Base-by-base conservation (phyloP, 2,329 filamentous ascomycete genomes). In the Magnaporthiopsis rhizophila region DNA sequence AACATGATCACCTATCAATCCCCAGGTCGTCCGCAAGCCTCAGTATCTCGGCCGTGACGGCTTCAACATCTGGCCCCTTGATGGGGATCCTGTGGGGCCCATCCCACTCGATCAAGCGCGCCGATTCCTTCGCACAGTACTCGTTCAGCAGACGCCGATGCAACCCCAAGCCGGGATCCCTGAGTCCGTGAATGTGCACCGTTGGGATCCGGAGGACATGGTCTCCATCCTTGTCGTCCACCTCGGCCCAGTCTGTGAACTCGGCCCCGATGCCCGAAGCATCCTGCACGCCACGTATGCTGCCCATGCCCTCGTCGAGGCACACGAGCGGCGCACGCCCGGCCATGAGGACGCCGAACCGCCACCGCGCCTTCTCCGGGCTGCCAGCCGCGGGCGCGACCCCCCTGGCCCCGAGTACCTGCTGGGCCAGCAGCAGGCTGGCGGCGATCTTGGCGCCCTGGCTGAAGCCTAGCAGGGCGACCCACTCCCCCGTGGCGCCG, bases 51-150 rank as follows among this genome's bases (percentile, higher is more conserved):
- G 58, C 18, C 26, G 30, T 18, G 30, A 59, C 58, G 30, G 58
- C 58, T 30, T 59, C 28, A 13, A 92, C 88, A 73, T 92, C 89
- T 36, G 74, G 76, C 28, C 76, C 78, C 78, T 89, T 90, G 65
- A 93, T 81, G 2, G 89, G 88, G 61, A 94, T 78, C 7, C 90
- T 77, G 72, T 94, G 90, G 1, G 80, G 81, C 0, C 89, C 90
- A 65, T 90, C 83, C 90, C 90, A 93, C 73, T 92, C 87, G 1
- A 93, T 73, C 59, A 92, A 66, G 56, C 75, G 80, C 7, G 82
- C 77, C 3, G 77, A 84, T 0, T 78, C 80, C 12, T 77, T 71
- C 62, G 84, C 79, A 71, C 86, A 90, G 72, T 88, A 92, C 62
- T 83, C 74, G 11, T 83, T 73, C 62, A 86, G 71, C 68, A 88